Conservation (phyloP, 306 rosid genomes). For the Glycine tomentella region DNA sequence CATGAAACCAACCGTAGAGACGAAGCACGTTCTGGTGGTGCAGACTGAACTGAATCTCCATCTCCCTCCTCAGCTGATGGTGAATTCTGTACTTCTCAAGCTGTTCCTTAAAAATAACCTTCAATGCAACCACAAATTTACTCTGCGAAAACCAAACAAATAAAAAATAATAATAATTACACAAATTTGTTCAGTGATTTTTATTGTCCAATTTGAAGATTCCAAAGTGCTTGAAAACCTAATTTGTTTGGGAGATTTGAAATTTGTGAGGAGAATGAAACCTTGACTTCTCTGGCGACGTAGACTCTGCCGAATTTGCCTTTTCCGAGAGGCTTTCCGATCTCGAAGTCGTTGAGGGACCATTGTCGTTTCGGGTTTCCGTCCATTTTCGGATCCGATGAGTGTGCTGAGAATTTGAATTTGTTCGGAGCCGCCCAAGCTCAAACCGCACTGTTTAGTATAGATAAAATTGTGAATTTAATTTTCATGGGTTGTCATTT, state of each 20-base stretch:
- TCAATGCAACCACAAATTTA: constrained; percentile 78
- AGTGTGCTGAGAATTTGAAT: neutral
- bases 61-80: constrained; percentile 77
- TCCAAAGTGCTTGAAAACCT: neutral
- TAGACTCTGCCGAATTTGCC: constrained; percentile 93
- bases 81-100: constrained; percentile 73
- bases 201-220: neutral
- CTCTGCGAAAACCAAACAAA: constrained; percentile 56
- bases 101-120: constrained; percentile 77
- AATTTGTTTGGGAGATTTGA: neutral
- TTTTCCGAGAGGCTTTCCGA: constrained; percentile 86
- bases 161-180: neutral
- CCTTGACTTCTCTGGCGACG: constrained; percentile 80
- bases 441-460: neutral
- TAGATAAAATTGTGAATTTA: no score
- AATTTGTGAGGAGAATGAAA: neutral
- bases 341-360: constrained; percentile 79
- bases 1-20: constrained; percentile 91
- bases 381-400: neutral
- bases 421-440: neutral
- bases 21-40: constrained; percentile 72
- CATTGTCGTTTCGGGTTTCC: constrained; percentile 51
- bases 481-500: no score
- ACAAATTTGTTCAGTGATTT: neutral
- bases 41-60: constrained; percentile 78